These are phyloP conservation scores for Tolypocladium ophioglossoides DNA, from an alignment of 2,329 filamentous ascomycete genomes.

Conservation along the genomic window DNA sequence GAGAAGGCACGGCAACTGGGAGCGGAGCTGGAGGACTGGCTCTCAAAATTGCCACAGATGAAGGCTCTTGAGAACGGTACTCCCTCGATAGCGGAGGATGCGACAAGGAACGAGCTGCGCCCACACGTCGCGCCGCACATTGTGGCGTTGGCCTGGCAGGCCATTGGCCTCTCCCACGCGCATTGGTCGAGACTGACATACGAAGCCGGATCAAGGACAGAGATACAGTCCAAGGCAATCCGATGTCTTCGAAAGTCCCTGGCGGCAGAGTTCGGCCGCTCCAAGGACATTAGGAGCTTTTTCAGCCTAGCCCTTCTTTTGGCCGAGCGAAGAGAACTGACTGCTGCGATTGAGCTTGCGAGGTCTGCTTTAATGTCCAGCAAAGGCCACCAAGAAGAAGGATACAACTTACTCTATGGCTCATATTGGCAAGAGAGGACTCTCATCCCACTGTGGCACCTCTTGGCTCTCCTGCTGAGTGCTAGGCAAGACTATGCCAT, in stretches of 20 bases:
- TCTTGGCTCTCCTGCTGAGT: conserved; percentile 76
- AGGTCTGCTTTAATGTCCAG: conserved; percentile 62
- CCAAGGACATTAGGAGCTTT: conserved; percentile 62
- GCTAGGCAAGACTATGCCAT: conserved; percentile 76
- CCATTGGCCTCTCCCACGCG: conserved; percentile 75
- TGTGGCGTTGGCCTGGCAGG: conserved; percentile 66
- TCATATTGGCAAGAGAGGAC: conserved; percentile 53
- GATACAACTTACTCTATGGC: conserved; percentile 32
- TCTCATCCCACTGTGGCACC: conserved; percentile 78
- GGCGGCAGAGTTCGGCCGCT: conserved; percentile 52
- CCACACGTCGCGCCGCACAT: conserved; percentile 44
- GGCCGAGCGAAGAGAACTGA: conserved; percentile 74
- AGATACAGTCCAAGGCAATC: conserved; percentile 69
- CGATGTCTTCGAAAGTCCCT: conserved; percentile 65
- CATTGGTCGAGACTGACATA: conserved; percentile 80
- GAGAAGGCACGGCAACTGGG: conserved; percentile 69
- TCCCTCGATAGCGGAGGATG: conserved; percentile 17
- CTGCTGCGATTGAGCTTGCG: conserved; percentile 69
- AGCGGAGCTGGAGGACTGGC: conserved; percentile 61
- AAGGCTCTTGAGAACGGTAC: conserved; percentile 15
- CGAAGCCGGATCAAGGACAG: conserved; percentile 58
- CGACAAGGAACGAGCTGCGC: conserved; percentile 21
- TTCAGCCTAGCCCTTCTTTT: conserved; percentile 79
- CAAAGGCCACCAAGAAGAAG: conserved; percentile 32
- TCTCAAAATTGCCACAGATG: conserved; percentile 46